Evolutionary conservation across 352 stramenopile genomes (phyloP).

Genomic region (Globisporangium mamillatum): DNA sequence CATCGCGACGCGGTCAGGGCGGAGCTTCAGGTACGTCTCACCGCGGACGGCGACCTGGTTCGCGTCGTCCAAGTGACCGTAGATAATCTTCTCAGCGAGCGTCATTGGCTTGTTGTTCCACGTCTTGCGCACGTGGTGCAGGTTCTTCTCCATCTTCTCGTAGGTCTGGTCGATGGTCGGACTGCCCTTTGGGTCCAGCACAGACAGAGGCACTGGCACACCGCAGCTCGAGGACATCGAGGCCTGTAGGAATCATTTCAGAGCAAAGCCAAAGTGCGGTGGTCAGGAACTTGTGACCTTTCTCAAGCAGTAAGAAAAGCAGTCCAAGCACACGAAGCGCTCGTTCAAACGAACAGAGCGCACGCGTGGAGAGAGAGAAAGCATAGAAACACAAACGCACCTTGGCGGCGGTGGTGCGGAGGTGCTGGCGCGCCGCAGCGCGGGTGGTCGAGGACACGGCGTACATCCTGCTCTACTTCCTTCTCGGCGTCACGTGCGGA

Average conservation of each 20-base stretch:
- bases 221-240: slow-evolving; percentile 76
- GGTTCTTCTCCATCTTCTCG: slow-evolving; percentile 91
- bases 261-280: slow-evolving; percentile 13
- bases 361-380: not conserved
- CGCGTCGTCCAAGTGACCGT: slow-evolving; percentile 90
- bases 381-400: slow-evolving; percentile 20
- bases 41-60: slow-evolving; percentile 80
- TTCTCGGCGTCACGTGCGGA: slow-evolving; percentile 18
- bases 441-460: slow-evolving; percentile 56
- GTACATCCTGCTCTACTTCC: slow-evolving; percentile 42
- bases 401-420: slow-evolving; percentile 66
- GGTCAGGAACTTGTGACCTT: slow-evolving; percentile 6
- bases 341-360: not conserved
- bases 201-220: slow-evolving; percentile 77
- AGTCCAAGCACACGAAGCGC: not conserved
- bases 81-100: slow-evolving; percentile 94
- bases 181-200: slow-evolving; percentile 89
- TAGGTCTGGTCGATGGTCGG: slow-evolving; percentile 93
- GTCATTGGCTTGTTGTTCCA: slow-evolving; percentile 88
- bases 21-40: slow-evolving; percentile 92
- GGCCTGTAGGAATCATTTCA: slow-evolving; percentile 26
- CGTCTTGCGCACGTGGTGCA: slow-evolving; percentile 88
- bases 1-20: slow-evolving; percentile 92
- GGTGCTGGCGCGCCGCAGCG: slow-evolving; percentile 55
- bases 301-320: not conserved